Evolutionary conservation across 306 rosid species (phyloP).

Genomic region (Trifolium repens): DNA sequence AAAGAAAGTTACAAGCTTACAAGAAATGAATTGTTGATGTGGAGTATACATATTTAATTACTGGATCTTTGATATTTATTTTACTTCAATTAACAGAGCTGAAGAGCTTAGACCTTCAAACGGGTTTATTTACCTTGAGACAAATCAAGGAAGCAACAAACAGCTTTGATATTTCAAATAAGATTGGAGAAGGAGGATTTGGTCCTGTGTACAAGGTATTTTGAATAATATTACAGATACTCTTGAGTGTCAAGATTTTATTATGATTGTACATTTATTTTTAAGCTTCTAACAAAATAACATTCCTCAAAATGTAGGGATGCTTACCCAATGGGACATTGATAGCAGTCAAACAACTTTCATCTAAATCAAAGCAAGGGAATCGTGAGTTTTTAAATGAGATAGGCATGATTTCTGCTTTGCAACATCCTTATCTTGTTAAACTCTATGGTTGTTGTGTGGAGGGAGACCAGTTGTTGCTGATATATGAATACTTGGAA

Average conservation of each 20-base stretch:
- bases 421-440: slow-evolving; percentile 57
- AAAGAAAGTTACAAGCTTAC: neutral
- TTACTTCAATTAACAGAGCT: slow-evolving; percentile 48
- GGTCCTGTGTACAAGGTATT: slow-evolving; percentile 72
- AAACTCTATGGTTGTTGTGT: slow-evolving; percentile 44
- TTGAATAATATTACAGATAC: neutral
- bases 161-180: slow-evolving; percentile 57
- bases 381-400: slow-evolving; percentile 74
- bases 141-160: slow-evolving; percentile 65
- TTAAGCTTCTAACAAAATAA: neutral
- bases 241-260: neutral
- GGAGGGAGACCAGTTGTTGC: slow-evolving; percentile 52
- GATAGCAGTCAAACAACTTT: slow-evolving; percentile 74
- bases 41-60: neutral
- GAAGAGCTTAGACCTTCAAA: slow-evolving; percentile 49
- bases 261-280: neutral
- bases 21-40: neutral
- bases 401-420: slow-evolving; percentile 75
- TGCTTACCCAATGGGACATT: slow-evolving; percentile 53
- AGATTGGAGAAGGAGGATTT: slow-evolving; percentile 84
- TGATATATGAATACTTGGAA: slow-evolving; percentile 62
- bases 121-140: slow-evolving; percentile 50
- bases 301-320: slow-evolving; percentile 38
- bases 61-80: neutral
- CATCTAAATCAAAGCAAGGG: slow-evolving; percentile 77